A percentile compares a stretch with the other conserved stretches of the same genome.
Evolutionary conservation across 176 grass and related monocot genomes (phyloP).

Genomic region (Aegilops tauschii): DNA sequence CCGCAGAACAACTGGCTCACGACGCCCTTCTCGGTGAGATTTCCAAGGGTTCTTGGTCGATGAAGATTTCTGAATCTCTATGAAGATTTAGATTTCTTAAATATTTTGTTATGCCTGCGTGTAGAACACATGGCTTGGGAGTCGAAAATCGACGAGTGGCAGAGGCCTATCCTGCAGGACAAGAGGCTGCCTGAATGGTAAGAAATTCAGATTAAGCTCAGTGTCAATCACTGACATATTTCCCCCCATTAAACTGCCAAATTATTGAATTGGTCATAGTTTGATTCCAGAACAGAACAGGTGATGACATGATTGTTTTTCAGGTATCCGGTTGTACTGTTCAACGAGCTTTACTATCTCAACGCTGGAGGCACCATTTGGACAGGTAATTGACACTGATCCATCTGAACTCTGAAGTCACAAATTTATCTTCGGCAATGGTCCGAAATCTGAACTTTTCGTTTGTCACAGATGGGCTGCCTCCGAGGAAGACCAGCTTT

Average conservation of each 20-base stretch:
- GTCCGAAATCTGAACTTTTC: background rate
- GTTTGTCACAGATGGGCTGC: slow-evolving; percentile 47
- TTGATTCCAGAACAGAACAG: background rate
- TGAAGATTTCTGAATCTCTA: background rate
- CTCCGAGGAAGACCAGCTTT: slow-evolving; percentile 43
- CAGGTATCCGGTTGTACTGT: slow-evolving; percentile 59
- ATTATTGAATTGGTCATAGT: background rate
- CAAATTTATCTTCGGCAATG: background rate
- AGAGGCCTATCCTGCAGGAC: slow-evolving; percentile 56
- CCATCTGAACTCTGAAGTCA: background rate
- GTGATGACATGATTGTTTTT: background rate
- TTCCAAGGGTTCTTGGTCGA: background rate
- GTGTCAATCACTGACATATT: background rate
- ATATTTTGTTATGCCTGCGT: background rate
- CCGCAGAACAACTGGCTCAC: slow-evolving; percentile 43
- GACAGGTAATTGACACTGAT: slow-evolving; percentile 38
- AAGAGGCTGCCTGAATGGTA: slow-evolving; percentile 61
- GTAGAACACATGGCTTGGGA: slow-evolving; percentile 56
- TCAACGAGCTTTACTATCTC: slow-evolving; percentile 74
- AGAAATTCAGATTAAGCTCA: background rate
- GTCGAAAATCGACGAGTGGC: slow-evolving; percentile 62
- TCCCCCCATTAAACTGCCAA: background rate
- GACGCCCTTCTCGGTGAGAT: slow-evolving; percentile 61
- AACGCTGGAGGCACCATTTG: slow-evolving; percentile 70
- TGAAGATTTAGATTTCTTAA: background rate